These are phyloP conservation scores for Apium graveolens DNA, from an alignment of 129 eudicot species.

Conservation along the genomic window DNA sequence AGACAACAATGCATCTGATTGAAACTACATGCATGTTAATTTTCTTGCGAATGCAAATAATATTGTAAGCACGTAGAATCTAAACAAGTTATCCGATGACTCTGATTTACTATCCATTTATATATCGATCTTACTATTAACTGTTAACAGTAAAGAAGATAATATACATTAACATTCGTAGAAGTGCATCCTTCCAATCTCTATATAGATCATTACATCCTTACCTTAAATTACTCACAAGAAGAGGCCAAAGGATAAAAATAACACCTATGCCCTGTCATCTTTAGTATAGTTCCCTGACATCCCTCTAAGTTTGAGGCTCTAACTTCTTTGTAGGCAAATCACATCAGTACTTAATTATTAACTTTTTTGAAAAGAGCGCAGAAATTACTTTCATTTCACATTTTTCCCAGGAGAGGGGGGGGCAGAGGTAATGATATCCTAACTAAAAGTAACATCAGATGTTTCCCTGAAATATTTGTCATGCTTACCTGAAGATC, in stretches of 20 bases:
- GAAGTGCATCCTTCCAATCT: background rate
- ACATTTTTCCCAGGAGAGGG: too few relatives aligned
- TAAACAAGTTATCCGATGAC: background rate
- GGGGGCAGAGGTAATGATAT: too few relatives aligned
- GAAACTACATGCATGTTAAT: background rate
- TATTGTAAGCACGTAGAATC: background rate
- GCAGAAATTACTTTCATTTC: background rate
- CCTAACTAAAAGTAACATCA: background rate
- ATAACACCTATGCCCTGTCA: background rate
- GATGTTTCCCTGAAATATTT: background rate
- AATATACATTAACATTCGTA: background rate
- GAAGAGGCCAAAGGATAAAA: background rate
- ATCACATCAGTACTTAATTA: background rate
- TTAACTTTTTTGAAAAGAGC: background rate
- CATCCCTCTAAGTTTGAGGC: background rate
- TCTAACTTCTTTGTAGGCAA: background rate
- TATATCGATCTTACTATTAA: background rate
- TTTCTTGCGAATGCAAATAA: background rate
- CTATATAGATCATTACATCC: background rate
- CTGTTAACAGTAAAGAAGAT: background rate
- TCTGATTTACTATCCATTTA: background rate
- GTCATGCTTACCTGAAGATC: constrained; percentile 69
- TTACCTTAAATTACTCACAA: background rate
- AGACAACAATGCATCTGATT: background rate
- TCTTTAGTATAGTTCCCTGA: too few relatives aligned